Percentiles rank a stretch among this genome's conserved stretches.
Evolutionary conservation across 2,329 filamentous ascomycete genomes (phyloP).

Genomic region (Monilinia polystroma): DNA sequence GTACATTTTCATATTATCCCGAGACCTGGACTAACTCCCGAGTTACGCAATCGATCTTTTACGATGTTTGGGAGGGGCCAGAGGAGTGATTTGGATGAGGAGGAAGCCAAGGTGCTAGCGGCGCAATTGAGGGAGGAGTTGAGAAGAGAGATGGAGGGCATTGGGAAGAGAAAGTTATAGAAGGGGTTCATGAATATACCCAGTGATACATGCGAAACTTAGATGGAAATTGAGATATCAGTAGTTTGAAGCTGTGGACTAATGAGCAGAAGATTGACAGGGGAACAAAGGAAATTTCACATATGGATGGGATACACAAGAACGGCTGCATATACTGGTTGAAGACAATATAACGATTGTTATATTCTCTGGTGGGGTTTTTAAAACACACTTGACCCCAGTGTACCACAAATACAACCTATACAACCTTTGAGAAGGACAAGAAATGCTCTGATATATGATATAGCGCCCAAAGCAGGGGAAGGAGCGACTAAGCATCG

Average conservation of each 20-base stretch:
- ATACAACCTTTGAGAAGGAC: neutral
- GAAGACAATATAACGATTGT: neutral
- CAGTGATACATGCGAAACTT: neutral
- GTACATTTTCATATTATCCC: conserved; percentile 96
- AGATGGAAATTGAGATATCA: conserved; percentile 2
- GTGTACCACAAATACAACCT: neutral
- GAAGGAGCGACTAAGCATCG: neutral
- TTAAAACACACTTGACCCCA: neutral
- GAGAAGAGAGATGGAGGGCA: conserved; percentile 46
- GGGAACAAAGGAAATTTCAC: neutral
- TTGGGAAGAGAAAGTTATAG: conserved; percentile 33
- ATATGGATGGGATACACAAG: conserved; percentile 4
- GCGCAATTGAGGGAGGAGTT: conserved; percentile 52
- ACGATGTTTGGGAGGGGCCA: conserved; percentile 79
- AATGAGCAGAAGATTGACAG: neutral
- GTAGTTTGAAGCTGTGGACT: neutral
- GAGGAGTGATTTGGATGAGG: conserved; percentile 73
- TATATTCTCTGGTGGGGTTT: neutral
- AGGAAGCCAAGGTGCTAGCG: conserved; percentile 64
- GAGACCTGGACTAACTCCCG: conserved; percentile 60
- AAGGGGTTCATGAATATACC: neutral
- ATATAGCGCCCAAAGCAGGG: neutral
- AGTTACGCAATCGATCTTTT: conserved; percentile 59
- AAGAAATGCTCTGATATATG: neutral
- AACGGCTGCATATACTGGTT: conserved; percentile 3